A percentile compares a stretch with the other conserved stretches of the same genome.
phyloP scores from a whole-genome alignment of 306 rosid genomes.

The Dryas drummondii region DNA sequence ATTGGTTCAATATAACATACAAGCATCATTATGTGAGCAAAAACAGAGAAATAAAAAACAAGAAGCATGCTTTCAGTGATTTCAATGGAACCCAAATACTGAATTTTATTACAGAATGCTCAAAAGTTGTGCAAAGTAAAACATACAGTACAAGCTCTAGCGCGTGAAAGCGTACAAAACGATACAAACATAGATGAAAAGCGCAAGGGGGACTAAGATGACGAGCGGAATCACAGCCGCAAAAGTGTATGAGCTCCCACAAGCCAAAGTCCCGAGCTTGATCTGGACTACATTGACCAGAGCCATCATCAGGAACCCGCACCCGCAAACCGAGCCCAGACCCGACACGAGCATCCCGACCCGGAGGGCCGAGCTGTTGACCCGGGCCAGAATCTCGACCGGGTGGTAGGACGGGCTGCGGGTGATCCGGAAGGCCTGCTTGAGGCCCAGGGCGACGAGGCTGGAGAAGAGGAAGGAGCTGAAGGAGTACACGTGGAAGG shows the following conservation, averaged over 20 bases:
- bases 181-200: slow-evolving; percentile 45
- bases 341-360: slow-evolving; percentile 83
- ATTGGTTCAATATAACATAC: too few relatives aligned
- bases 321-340: slow-evolving; percentile 61
- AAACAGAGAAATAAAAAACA: not conserved
- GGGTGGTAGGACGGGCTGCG: slow-evolving; percentile 44
- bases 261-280: slow-evolving; percentile 77
- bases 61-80: not conserved
- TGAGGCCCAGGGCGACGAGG: slow-evolving; percentile 80
- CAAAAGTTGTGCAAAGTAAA: too few relatives aligned
- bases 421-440: slow-evolving; percentile 75
- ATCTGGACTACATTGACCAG: slow-evolving; percentile 77
- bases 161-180: slow-evolving; percentile 74
- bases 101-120: not conserved
- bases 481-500: slow-evolving; percentile 96
- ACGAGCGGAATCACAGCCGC: slow-evolving; percentile 73
- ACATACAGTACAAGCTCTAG: slow-evolving; percentile 24
- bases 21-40: not conserved
- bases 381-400: slow-evolving; percentile 47
- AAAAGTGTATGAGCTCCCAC: slow-evolving; percentile 51
- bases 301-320: slow-evolving; percentile 69
- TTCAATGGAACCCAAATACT: not conserved
- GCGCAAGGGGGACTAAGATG: slow-evolving; percentile 62
- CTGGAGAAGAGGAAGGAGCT: slow-evolving; percentile 98
- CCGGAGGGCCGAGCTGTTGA: slow-evolving; percentile 57